Percentiles rank a stretch among this genome's conserved stretches.
Evolutionary conservation across 805 yeast species (phyloP).

Genomic region (Schwanniomyces pseudopolymorphus): DNA sequence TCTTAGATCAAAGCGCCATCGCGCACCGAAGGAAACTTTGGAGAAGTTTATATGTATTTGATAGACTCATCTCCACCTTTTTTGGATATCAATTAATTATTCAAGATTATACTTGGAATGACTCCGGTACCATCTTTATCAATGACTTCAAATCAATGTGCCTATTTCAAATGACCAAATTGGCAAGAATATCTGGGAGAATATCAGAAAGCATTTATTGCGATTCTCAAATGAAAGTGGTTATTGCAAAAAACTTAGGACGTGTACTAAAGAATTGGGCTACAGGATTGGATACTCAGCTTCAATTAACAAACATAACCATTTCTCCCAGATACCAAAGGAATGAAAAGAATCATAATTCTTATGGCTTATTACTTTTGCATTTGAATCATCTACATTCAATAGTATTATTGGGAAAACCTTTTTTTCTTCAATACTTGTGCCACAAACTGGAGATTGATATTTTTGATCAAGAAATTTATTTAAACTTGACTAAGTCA

Average conservation of each 20-base stretch:
- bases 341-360: neutral
- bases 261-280: conserved; percentile 37
- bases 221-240: conserved; percentile 25
- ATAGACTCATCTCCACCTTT: conserved; percentile 29
- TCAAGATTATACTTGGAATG: conserved; percentile 40
- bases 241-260: conserved; percentile 32
- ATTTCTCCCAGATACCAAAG: conserved; percentile 1
- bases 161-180: conserved; percentile 25
- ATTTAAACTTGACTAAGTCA: conserved; percentile 11
- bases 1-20: conserved; percentile 24
- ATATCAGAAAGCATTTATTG: conserved; percentile 32
- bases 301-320: conserved; percentile 16
- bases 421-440: conserved; percentile 35
- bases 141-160: conserved; percentile 20
- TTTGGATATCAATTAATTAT: conserved; percentile 39
- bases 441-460: neutral
- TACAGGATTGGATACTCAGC: conserved; percentile 26
- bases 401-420: conserved; percentile 36
- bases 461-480: conserved; percentile 4
- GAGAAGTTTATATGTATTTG: conserved; percentile 32
- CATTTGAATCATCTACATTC: conserved; percentile 37
- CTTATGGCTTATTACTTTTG: conserved; percentile 24
- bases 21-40: conserved; percentile 33
- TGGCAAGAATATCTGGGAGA: conserved; percentile 27
- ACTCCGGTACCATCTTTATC: conserved; percentile 10